These are phyloP conservation scores for Leishmania amazonensis DNA, from an alignment of 208 protist genomes.

Conservation along the genomic window DNA sequence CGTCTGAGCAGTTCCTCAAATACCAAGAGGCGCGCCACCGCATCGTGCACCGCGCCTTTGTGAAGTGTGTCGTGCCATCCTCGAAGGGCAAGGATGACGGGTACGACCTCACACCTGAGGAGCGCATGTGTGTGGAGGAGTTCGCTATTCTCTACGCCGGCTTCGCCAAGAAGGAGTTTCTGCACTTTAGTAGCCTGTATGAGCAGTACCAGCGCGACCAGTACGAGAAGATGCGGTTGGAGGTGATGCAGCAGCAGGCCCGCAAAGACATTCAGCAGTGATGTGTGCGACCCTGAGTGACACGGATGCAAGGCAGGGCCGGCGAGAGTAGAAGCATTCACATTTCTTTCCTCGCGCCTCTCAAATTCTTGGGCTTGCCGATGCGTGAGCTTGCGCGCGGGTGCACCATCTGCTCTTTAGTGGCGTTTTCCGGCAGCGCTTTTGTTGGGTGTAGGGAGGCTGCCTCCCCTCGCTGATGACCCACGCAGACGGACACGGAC, in stretches of 20 bases:
- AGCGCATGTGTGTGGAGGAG: conserved; percentile 80
- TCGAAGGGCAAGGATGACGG: conserved; percentile 47
- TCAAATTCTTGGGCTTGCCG: background rate
- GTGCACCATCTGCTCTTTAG: background rate
- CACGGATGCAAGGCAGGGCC: background rate
- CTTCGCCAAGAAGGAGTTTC: conserved; percentile 62
- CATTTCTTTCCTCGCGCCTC: background rate
- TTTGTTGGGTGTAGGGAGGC: background rate
- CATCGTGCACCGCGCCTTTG: conserved; percentile 65
- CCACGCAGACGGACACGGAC: background rate
- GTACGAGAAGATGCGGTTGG: conserved; percentile 59
- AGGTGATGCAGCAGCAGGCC: conserved; percentile 68
- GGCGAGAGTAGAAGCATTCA: background rate
- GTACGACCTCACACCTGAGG: conserved; percentile 56
- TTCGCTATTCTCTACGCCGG: conserved; percentile 78
- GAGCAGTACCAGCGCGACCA: conserved; percentile 78
- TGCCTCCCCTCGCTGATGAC: background rate
- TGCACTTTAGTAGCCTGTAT: conserved; percentile 72
- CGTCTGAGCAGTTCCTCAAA: conserved; percentile 70
- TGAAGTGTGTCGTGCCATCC: conserved; percentile 74
- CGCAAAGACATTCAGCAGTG: conserved; percentile 66
- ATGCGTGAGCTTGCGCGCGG: background rate
- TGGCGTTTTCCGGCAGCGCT: background rate
- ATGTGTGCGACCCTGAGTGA: background rate
- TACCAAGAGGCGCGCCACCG: conserved; percentile 65